Evolutionary conservation across 202 grass and related monocot species (phyloP), one percentile per base, ranked within the genome.

Genomic region (Zoysia matrella): DNA sequence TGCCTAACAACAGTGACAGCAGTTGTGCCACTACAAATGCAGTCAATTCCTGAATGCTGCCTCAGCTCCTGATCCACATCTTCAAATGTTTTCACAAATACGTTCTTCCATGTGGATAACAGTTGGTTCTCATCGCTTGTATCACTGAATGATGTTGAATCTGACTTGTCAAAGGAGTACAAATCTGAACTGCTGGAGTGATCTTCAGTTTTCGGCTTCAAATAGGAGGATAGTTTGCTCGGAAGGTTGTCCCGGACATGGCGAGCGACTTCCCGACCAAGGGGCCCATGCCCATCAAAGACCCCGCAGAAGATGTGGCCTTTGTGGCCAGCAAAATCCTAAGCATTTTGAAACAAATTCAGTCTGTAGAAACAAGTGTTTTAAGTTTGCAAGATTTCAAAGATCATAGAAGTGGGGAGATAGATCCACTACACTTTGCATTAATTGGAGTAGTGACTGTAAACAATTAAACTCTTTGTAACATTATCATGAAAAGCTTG

Each of bases 11-110:
- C 74, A 13, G 74, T 77, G 64, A 95, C 90, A 2, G 95, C 95
- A 1, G 92, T 98, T 10, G 95, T 86, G 75, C 95, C 95, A 47
- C 92, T 98, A 52, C 92, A 98, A 79, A 95, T 83, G 87, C 92
- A 90, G 81, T 98, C 89, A 6, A 98, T 95, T 48, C 64, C 69
- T 50, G 90, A 75, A 51, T 87, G 85, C 36, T 63, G 73, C 45
- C 85, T 88, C 41, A 95, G 86, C 41, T 91, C 90, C 47, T 83
- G 77, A 53, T 98, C 95, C 70, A 93, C 74, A 44, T 93, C 87
- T 74, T 98, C 89, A 54, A 95, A 93, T 68, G 85, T 76, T 71
- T 90, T 91, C 13, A 88, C 82, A 18, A 93, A 69, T 53, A 74
- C 36, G 44, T 70, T 78, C 47, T 71, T 91, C 95, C 88, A 95